Base-by-base conservation (phyloP, 1,284 basidiomycete species). In the Porogramme epimiltina region DNA sequence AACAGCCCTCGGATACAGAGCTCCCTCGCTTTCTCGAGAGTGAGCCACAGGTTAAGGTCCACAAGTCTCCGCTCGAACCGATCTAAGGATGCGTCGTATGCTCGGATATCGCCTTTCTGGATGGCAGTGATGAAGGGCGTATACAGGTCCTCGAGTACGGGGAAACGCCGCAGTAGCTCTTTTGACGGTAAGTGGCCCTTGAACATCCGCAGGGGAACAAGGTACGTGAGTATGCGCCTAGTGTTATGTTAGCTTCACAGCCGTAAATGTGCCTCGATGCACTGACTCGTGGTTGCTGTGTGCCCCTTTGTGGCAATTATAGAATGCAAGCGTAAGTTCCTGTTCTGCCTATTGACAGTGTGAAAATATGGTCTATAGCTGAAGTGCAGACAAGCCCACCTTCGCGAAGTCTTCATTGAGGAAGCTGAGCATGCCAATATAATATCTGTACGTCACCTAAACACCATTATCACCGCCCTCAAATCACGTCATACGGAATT, bases 381-480 rank as follows among this genome's bases (percentile, higher is more conserved):
- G 16, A 26, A 1, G 16, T 16, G 13, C 15, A n/a, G n/a, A n/a
- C 8, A 10, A 16, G 47, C 70, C 22, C 47, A 87, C 89, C 73
- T 92, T 92, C 39, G 76, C 77, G 65, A 94, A 96, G 47, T 96
- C 91, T 67, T 98, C 96, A 61, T 91, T 93, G 51, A 98, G 70
- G 70, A 99, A 98, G 62, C 86, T 89, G 50, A 98, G 79, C 81
- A 98, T 92, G 52, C 96, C 96, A 42, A 95, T 73, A 67, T 98
- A 98, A 75, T 95, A 99, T 57, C 85, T 79, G 72, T 90, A 95
- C 18, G 93, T 94, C 39, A 95, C 91, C 86, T 90, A 34, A 8
- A 20, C 5, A 9, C 9, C 34, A 4, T n/a, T 3, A 5, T 47
- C 16, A 55, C 46, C 20, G 23, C 41, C 20, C 40, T 26, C 37